Evolutionary conservation across 2,329 filamentous ascomycete genomes (phyloP).

Genomic region (Stemphylium beticola): DNA sequence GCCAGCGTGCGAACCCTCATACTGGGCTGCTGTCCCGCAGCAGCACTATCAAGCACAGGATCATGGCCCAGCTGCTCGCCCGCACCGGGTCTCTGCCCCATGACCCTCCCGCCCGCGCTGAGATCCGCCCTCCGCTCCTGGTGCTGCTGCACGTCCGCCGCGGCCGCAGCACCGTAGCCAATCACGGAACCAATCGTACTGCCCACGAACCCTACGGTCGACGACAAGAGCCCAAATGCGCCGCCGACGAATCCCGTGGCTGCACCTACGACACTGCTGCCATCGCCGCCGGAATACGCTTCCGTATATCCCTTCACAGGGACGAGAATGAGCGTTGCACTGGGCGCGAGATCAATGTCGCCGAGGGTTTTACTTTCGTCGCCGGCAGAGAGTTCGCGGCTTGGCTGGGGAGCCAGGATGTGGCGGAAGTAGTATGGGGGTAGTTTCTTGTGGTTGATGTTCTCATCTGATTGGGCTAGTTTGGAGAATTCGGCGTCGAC

Average conservation of each 20-base stretch:
- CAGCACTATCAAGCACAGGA: conserved; percentile 11
- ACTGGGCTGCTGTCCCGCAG: conserved; percentile 7
- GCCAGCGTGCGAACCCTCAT: conserved; percentile 53
- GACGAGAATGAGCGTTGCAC: conserved; percentile 81
- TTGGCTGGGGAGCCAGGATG: conserved; percentile 78
- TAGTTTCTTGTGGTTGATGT: conserved; percentile 28
- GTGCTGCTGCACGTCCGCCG: conserved; percentile 9
- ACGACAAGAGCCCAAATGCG: conserved; percentile 43
- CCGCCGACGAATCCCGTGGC: conserved; percentile 43
- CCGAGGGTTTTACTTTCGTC: conserved; percentile 74
- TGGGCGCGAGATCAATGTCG: conserved; percentile 76
- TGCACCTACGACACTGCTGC: conserved; percentile 33
- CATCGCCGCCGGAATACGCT: conserved; percentile 58
- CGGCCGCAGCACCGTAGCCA: conserved; percentile 22
- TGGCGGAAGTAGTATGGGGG: conserved; percentile 83
- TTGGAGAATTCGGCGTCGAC: conserved; percentile 62
- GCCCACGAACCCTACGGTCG: conserved; percentile 42
- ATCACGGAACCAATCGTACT: conserved; percentile 41
- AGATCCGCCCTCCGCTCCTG: too few relatives aligned
- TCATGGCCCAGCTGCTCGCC: background rate
- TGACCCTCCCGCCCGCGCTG: conserved; percentile 11
- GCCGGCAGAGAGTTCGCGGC: conserved; percentile 71
- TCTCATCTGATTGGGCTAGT: conserved; percentile 28
- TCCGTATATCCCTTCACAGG: conserved; percentile 68
- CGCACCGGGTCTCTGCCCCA: conserved; percentile 11